Evolutionary conservation across 2,329 filamentous ascomycete species (phyloP), one percentile per base, ranked within the genome.

Genomic region (Orbilia quercus): DNA sequence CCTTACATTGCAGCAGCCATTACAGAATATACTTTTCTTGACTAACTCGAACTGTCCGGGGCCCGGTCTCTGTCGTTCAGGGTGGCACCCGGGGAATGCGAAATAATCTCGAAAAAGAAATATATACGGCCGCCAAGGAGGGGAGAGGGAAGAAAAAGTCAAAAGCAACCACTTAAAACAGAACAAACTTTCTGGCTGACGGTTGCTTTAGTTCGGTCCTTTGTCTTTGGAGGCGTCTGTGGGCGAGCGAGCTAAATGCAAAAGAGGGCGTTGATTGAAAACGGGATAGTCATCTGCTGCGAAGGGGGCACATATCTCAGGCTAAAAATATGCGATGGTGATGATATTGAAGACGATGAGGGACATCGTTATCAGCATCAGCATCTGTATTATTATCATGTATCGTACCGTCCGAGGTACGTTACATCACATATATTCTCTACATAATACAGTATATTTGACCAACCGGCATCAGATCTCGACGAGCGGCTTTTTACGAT

Each of bases 111-210:
- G n/a, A n/a, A n/a, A n/a, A n/a, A 64, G 6, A 23, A 9, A 6
- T 18, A 64, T 47, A 38, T 45, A 44, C 18, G 18, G 23, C 18
- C 23, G 28, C 16, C 23, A 50, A 25, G 14, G 16, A 12, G 45
- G 22, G 54, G 42, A 38, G 16, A 12, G 45, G 22, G 54, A 28
- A 38, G 11, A 28, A 20, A 59, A 71, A 71, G 51, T 59, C 67
- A 72, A 65, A 72, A 72, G 67, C 67, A 72, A 64, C 58, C 66
- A 71, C 66, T 71, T 71, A 63, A 71, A 71, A 64, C 66, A 69
- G 66, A 72, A 72, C 59, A 72, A 65, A 72, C 59, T 72, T 72
- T 65, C 62, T 66, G 65, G 65, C 57, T 70, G 55, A 60, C 55
- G 53, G 65, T 62, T 34, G 14, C 34, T 44, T 54, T 62, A 50